phyloP scores from a whole-genome alignment of 2,329 filamentous ascomycete genomes.

The Alternaria gansuensis region DNA sequence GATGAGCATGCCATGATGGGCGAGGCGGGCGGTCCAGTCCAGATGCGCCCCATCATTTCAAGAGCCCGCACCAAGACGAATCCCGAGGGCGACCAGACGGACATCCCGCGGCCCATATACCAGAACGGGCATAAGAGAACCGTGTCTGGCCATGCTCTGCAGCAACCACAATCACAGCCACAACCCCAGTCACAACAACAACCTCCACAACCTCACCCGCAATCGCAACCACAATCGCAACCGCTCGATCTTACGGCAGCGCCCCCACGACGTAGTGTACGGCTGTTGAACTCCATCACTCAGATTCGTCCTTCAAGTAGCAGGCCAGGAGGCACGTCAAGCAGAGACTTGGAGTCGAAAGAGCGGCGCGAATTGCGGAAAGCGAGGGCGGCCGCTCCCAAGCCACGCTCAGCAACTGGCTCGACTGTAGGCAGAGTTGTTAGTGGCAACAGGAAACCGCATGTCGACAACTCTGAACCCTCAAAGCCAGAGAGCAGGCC shows the following conservation, averaged over 20 bases:
- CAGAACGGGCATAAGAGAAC: constrained; percentile 81
- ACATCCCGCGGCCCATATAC: constrained; percentile 49
- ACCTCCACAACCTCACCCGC: neutral
- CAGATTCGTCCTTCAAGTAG: constrained; percentile 70
- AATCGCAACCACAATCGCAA: constrained; percentile 31
- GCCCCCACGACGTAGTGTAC: constrained; percentile 56
- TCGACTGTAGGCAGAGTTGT: constrained; percentile 85
- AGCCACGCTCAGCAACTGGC: constrained; percentile 68
- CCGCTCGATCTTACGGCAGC: constrained; percentile 54
- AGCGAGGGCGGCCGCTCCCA: constrained; percentile 77
- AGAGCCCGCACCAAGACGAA: constrained; percentile 52
- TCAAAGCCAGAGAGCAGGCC: constrained; percentile 68
- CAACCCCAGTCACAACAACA: neutral
- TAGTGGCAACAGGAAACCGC: constrained; percentile 85
- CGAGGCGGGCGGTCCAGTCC: constrained; percentile 47
- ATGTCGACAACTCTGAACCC: constrained; percentile 71
- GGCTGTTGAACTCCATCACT: constrained; percentile 58
- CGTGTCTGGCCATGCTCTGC: constrained; percentile 79
- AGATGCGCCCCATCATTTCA: constrained; percentile 53
- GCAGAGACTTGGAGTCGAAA: constrained; percentile 63
- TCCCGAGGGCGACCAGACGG: constrained; percentile 53
- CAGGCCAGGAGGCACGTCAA: constrained; percentile 67
- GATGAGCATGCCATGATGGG: constrained; percentile 58
- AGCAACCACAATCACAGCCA: constrained; percentile 33
- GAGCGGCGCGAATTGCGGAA: constrained; percentile 82